Conservation (phyloP, 441 rosid genomes). For the Brassica balearica region DNA sequence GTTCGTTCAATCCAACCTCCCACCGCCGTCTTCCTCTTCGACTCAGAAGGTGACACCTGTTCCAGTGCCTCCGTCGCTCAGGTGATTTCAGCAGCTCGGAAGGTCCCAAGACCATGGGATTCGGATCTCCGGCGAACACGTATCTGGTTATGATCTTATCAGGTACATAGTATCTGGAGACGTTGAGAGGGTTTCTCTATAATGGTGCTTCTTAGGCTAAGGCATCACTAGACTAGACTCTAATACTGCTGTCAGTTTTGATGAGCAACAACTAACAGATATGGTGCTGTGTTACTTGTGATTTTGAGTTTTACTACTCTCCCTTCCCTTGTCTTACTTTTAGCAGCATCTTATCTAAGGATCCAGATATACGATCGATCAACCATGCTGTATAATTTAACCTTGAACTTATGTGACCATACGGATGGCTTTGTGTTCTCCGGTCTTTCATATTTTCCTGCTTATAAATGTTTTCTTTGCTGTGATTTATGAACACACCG, state of each 20-base stretch:
- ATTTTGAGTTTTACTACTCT: not conserved
- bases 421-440: not conserved
- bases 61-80: slow-evolving; percentile 47
- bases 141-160: too few species aligned
- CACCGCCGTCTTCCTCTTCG: slow-evolving; percentile 40
- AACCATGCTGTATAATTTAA: not conserved
- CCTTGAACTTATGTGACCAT: not conserved
- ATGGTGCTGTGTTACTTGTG: slow-evolving; percentile 2
- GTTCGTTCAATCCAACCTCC: slow-evolving; percentile 66
- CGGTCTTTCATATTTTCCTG: not conserved
- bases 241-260: not conserved
- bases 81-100: slow-evolving; percentile 22
- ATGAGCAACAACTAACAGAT: not conserved
- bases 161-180: not conserved
- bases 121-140: slow-evolving; percentile 80
- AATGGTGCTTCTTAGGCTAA: not conserved
- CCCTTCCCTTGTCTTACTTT: not conserved
- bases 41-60: slow-evolving; percentile 28
- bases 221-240: not conserved
- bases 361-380: not conserved
- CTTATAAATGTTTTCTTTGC: not conserved
- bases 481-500: not conserved
- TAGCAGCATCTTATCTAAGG: not conserved
- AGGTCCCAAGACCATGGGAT: slow-evolving; percentile 38
- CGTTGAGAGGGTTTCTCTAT: not conserved